These are phyloP conservation scores for Talaromyces atroroseus DNA, from an alignment of 2,329 filamentous ascomycete genomes.

Conservation along the genomic window DNA sequence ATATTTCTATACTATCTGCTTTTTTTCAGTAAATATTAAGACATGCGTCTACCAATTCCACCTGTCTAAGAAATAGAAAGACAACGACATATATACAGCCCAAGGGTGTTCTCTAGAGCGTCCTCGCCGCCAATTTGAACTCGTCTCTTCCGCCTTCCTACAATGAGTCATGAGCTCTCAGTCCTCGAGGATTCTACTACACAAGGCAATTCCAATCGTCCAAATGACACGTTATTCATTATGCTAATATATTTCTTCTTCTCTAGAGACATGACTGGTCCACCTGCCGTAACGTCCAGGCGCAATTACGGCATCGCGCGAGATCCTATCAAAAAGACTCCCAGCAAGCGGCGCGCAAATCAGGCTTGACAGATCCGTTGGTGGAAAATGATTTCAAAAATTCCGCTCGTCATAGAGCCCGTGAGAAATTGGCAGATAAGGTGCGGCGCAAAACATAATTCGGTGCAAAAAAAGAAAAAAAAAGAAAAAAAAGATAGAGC, in stretches of 20 bases:
- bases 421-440: constrained; percentile 41
- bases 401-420: constrained; percentile 32
- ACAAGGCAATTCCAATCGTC: neutral
- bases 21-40: neutral
- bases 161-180: constrained; percentile 15
- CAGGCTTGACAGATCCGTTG: neutral
- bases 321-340: constrained; percentile 9
- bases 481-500: neutral
- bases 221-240: neutral
- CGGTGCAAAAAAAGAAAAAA: too few species aligned
- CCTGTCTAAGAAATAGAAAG: neutral
- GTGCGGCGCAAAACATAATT: constrained; percentile 17
- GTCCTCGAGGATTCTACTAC: neutral
- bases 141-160: neutral
- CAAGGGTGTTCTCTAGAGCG: neutral
- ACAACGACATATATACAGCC: neutral
- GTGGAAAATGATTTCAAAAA: neutral
- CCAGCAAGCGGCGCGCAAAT: constrained; percentile 1
- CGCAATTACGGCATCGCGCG: neutral
- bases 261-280: constrained; percentile 11
- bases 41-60: neutral
- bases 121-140: constrained; percentile 1
- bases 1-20: neutral
- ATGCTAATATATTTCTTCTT: neutral
- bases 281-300: neutral